phyloP scores from a whole-genome alignment of 169 alveolate genomes.

The Blepharisma undulans region DNA sequence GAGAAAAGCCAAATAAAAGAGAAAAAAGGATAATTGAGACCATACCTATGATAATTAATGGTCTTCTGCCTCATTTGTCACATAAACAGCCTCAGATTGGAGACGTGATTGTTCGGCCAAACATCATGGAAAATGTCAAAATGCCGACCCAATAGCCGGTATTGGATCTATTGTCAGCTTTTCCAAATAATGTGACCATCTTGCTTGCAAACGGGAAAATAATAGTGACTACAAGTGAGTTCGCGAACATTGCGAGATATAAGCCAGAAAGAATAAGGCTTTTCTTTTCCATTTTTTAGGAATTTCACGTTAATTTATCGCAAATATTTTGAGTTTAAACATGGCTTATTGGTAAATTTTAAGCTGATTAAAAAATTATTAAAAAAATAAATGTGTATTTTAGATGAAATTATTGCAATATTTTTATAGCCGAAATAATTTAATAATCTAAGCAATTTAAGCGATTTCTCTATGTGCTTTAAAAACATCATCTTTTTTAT shows the following conservation, averaged over 20 bases:
- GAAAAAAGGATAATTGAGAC: not conserved
- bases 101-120: slow-evolving; percentile 22
- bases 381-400: too few relatives aligned
- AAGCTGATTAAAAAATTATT: too few relatives aligned
- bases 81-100: slow-evolving; percentile 11
- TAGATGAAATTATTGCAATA: too few relatives aligned
- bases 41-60: not conserved
- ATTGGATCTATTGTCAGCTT: not conserved
- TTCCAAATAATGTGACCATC: slow-evolving; percentile 19
- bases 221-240: slow-evolving; percentile 9
- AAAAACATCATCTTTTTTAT: not conserved
- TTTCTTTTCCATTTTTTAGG: not conserved
- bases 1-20: slow-evolving; percentile 1
- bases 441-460: too few relatives aligned
- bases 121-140: not conserved
- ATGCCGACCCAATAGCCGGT: slow-evolving; percentile 34
- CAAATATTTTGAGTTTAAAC: not conserved
- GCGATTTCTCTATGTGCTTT: too few relatives aligned
- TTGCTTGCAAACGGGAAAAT: slow-evolving; percentile 9
- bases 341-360: not conserved
- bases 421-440: too few relatives aligned
- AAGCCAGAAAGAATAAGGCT: not conserved
- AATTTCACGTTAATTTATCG: not conserved
- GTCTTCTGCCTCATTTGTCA: slow-evolving; percentile 2
- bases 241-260: not conserved